A percentile compares a stretch with the other conserved stretches of the same genome.
These are phyloP conservation scores for Petrea volubilis DNA, from an alignment of 257 asterid genomes.

Conservation along the genomic window DNA sequence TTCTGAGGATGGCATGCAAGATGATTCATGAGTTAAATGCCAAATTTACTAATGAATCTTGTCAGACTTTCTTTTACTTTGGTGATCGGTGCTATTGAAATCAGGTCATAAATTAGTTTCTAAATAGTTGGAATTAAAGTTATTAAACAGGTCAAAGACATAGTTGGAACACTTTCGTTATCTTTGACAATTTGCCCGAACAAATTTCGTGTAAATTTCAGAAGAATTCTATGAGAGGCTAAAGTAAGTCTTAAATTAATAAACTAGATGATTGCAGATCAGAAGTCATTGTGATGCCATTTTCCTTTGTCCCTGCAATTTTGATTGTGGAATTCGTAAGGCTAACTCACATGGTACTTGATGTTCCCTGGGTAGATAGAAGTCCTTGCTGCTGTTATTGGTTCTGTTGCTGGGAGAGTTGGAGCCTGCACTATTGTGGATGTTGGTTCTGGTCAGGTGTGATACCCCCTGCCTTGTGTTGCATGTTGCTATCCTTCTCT, in stretches of 20 bases:
- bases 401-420: conserved; percentile 55
- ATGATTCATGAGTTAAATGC: conserved; percentile 4
- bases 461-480: conserved; percentile 15
- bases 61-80: conserved; percentile 2
- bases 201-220: neutral
- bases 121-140: neutral
- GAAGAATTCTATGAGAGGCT: neutral
- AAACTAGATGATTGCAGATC: neutral
- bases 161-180: neutral
- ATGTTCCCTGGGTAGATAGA: conserved; percentile 58
- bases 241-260: neutral
- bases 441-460: conserved; percentile 96
- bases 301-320: conserved; percentile 10
- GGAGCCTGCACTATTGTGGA: conserved; percentile 65
- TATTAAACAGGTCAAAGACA: neutral
- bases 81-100: conserved; percentile 11
- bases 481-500: neutral
- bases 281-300: conserved; percentile 15
- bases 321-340: conserved; percentile 25
- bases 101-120: conserved; percentile 13
- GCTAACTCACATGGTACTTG: conserved; percentile 22
- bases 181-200: conserved; percentile 2
- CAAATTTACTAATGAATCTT: conserved; percentile 1
- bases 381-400: conserved; percentile 70
- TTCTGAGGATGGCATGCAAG: neutral